Evolutionary conservation across 2,329 filamentous ascomycete genomes (phyloP).

Genomic region (Hymenoscyphus repandus): DNA sequence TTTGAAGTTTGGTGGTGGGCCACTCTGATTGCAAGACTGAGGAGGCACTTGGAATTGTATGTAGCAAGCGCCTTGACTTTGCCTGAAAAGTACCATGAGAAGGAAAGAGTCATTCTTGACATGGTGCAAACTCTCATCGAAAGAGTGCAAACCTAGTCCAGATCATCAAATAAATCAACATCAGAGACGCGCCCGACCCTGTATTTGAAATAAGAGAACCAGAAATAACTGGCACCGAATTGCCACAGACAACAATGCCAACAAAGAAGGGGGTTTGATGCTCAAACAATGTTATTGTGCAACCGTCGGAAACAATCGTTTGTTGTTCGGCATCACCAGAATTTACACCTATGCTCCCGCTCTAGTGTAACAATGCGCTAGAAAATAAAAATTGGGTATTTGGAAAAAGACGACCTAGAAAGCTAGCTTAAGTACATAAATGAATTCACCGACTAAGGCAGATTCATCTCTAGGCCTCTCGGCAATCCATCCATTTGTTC

Average conservation of each 20-base stretch:
- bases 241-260: not conserved
- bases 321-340: conserved; percentile 3
- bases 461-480: conserved; percentile 1
- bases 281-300: conserved; percentile 13
- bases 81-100: no score
- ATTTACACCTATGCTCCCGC: not conserved
- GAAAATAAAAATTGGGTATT: conserved; percentile 3
- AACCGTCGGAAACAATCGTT: conserved; percentile 5
- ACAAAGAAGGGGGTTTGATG: conserved; percentile 9
- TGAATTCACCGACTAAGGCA: not conserved
- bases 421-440: not conserved
- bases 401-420: not conserved
- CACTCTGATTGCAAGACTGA: no score
- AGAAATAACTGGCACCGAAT: not conserved
- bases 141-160: no score
- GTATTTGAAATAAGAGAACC: not conserved
- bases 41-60: no score
- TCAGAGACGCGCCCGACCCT: no score
- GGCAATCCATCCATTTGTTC: conserved; percentile 10
- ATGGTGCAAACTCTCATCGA: no score
- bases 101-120: no score
- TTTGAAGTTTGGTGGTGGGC: no score
- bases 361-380: not conserved
- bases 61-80: no score
- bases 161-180: no score